Evolutionary conservation across 1,139 yeast species (phyloP), one percentile per base, ranked within the genome.

Genomic region (Nakaseomyces kungkrabaensis): DNA sequence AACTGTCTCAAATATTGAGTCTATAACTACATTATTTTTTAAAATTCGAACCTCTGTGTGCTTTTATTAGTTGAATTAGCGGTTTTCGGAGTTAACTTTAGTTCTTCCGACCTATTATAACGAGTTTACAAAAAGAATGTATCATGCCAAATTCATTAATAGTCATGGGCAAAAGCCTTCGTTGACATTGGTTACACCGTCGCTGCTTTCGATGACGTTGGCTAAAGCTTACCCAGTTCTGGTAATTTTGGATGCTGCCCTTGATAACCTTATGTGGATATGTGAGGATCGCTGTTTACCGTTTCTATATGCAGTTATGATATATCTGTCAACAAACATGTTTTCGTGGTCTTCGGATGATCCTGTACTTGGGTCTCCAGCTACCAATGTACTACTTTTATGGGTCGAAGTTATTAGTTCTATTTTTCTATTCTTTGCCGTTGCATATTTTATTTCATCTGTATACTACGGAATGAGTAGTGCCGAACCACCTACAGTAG

Each of bases 401-500:
- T 58, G 60, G 61, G 11, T 60, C n/a, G 65, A 63, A 5, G 25
- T 59, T 5, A 42, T 55, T 38, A 50, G 62, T 44, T 45, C 48
- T 6, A 29, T 49, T 6, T 49, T 58, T 34, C 47, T 59, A 5
- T n/a, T 51, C 5, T 47, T 53, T 11, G 54, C 64, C 2, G 40
- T 51, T 4, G 37, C 55, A 11, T 63, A 59, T 46, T 61, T 61
- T 45, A 47, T 61, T 8, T 42, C 51, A 17, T 51, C 64, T 3
- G 51, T 61, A 1, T 49, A 54, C 29, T 43, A 48, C n/a, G 62
- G 60, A 37, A 43, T 62, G 32, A 47, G 49, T 24, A 49, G 48
- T 7, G 50, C 52, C n/a, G 68, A 65, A 43, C 59, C 67, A 3
- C 68, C 68, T 17, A 65, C 67, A 7, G 43, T 62, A 41, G 68